These are phyloP conservation scores for Candida ovalis DNA, from an alignment of 805 yeast genomes.

Conservation along the genomic window DNA sequence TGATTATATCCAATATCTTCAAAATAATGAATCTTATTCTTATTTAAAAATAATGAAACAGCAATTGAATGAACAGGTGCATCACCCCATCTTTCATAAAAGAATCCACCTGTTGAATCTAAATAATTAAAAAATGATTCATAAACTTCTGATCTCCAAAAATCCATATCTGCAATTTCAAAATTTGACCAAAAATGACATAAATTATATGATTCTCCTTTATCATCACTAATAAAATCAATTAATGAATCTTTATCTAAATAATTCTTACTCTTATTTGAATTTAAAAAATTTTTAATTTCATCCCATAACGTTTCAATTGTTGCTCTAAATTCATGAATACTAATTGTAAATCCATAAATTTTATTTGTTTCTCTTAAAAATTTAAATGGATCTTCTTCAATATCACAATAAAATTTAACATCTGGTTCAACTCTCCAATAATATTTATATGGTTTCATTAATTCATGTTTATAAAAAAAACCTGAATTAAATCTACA, in stretches of 20 bases:
- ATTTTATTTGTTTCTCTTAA: slow-evolving; percentile 52
- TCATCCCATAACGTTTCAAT: slow-evolving; percentile 57
- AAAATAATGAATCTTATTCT: slow-evolving; percentile 61
- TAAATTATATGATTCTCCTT: slow-evolving; percentile 60
- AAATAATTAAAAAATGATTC: slow-evolving; percentile 56
- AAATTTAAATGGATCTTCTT: slow-evolving; percentile 57
- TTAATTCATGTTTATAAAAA: slow-evolving; percentile 56
- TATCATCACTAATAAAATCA: slow-evolving; percentile 60
- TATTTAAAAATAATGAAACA: slow-evolving; percentile 55
- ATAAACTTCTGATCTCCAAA: slow-evolving; percentile 59
- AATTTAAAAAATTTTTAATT: slow-evolving; percentile 41
- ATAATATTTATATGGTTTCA: slow-evolving; percentile 60
- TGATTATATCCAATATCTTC: slow-evolving; percentile 75
- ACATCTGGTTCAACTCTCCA: slow-evolving; percentile 80
- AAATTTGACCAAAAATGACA: slow-evolving; percentile 86
- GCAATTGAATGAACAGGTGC: slow-evolving; percentile 88
- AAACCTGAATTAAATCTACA: slow-evolving; percentile 45
- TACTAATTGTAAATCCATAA: slow-evolving; percentile 65
- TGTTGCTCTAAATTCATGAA: slow-evolving; percentile 60
- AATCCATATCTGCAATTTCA: slow-evolving; percentile 68
- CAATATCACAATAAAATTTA: slow-evolving; percentile 54
- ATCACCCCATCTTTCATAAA: slow-evolving; percentile 91
- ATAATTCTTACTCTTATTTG: slow-evolving; percentile 40
- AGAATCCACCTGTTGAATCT: slow-evolving; percentile 73
- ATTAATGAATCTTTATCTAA: slow-evolving; percentile 47